A percentile compares a stretch with the other conserved stretches of the same genome.
phyloP scores from a whole-genome alignment of 495 filamentous ascomycete species.

The Lindgomyces ingoldianus region DNA sequence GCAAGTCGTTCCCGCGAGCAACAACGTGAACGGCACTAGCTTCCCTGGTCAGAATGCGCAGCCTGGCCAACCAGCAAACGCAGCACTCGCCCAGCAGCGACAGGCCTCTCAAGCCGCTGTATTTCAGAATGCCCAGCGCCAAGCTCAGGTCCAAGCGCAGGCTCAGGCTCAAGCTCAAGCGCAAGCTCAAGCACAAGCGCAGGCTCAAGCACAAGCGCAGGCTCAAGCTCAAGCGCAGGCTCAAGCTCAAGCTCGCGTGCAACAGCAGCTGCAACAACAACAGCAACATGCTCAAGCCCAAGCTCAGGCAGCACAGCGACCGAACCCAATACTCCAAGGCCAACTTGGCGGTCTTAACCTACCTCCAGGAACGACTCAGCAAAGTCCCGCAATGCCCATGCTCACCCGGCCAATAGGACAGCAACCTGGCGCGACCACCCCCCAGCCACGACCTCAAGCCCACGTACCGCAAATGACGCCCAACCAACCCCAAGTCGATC shows the following conservation, averaged over 20 bases:
- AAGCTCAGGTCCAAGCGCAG: conserved; percentile 48
- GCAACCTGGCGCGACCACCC: conserved; percentile 35
- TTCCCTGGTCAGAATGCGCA: conserved; percentile 48
- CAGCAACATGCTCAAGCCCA: conserved; percentile 47
- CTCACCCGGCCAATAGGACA: conserved; percentile 58
- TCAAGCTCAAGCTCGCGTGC: neutral
- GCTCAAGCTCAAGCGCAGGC: conserved; percentile 30
- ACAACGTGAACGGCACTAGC: conserved; percentile 53
- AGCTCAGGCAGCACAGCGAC: conserved; percentile 38
- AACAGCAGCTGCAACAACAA: conserved; percentile 27
- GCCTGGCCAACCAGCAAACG: conserved; percentile 48
- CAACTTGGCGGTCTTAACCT: conserved; percentile 50
- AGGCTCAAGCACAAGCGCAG: conserved; percentile 49
- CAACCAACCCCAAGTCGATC: conserved; percentile 26
- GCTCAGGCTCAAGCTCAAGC: conserved; percentile 41
- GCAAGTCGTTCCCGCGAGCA: conserved; percentile 66
- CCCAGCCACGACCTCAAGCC: conserved; percentile 32
- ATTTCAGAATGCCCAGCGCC: conserved; percentile 44
- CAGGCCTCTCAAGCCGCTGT: conserved; percentile 43
- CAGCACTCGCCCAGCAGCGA: conserved; percentile 35
- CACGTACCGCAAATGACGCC: conserved; percentile 30
- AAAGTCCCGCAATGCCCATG: conserved; percentile 58
- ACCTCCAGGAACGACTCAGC: conserved; percentile 51
- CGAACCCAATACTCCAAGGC: conserved; percentile 52
- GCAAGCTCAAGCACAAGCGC: conserved; percentile 1